These are phyloP conservation scores for Pseudopyricularia cyperi DNA, from an alignment of 2,329 filamentous ascomycete genomes.

Conservation along the genomic window DNA sequence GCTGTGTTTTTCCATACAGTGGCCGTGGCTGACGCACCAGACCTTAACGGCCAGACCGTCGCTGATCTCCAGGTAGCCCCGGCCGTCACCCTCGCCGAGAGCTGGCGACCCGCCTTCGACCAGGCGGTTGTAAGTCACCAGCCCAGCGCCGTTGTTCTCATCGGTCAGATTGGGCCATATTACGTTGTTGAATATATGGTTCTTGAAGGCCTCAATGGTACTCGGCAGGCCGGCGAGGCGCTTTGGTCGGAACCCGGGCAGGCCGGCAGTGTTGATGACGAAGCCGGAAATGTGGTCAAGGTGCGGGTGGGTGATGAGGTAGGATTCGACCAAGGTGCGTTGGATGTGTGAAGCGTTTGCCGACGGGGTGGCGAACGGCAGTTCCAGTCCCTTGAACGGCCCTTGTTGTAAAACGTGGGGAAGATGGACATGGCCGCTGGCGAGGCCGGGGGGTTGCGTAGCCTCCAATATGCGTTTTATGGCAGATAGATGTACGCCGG, in stretches of 20 bases:
- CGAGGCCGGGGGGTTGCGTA: slow-evolving; percentile 25
- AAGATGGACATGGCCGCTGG: slow-evolving; percentile 19
- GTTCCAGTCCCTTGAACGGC: slow-evolving; percentile 66
- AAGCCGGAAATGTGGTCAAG: slow-evolving; percentile 88
- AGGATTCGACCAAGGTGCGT: slow-evolving; percentile 68
- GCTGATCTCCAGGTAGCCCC: slow-evolving; percentile 78
- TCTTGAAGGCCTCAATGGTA: slow-evolving; percentile 86
- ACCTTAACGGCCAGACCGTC: slow-evolving; percentile 83
- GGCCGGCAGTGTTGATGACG: slow-evolving; percentile 82
- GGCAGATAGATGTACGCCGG: slow-evolving; percentile 75
- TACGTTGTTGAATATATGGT: slow-evolving; percentile 92
- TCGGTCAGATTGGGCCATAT: slow-evolving; percentile 97
- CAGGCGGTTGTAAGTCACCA: slow-evolving; percentile 81
- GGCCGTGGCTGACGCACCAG: slow-evolving; percentile 79
- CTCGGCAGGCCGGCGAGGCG: slow-evolving; percentile 72
- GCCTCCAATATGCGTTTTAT: slow-evolving; percentile 67
- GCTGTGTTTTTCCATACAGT: slow-evolving; percentile 63
- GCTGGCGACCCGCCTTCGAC: slow-evolving; percentile 80
- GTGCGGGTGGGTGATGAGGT: slow-evolving; percentile 94
- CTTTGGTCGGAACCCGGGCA: slow-evolving; percentile 72
- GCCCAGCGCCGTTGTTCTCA: slow-evolving; percentile 84
- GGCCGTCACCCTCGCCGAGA: slow-evolving; percentile 64
- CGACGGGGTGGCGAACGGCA: slow-evolving; percentile 51
- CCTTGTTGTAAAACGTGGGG: slow-evolving; percentile 49
- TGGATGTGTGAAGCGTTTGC: slow-evolving; percentile 77